These are phyloP conservation scores for Cutaneotrichosporon arboriforme DNA, from an alignment of 1,284 basidiomycete species.

Conservation along the genomic window DNA sequence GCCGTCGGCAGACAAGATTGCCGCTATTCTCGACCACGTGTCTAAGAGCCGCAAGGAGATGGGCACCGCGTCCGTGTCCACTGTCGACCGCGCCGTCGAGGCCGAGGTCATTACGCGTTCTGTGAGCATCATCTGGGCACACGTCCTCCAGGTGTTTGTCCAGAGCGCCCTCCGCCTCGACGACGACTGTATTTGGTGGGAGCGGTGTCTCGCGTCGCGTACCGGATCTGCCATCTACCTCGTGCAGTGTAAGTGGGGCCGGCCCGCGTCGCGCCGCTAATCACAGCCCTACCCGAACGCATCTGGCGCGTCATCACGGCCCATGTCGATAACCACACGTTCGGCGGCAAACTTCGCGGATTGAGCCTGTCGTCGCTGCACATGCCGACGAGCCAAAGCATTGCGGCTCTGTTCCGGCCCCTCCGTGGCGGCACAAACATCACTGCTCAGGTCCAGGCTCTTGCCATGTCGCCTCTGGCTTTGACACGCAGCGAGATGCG, in stretches of 20 bases:
- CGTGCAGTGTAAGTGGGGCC: slow-evolving; percentile 40
- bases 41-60: not conserved
- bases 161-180: slow-evolving; percentile 37
- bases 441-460: slow-evolving; percentile 20
- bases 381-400: not conserved
- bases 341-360: slow-evolving; percentile 14
- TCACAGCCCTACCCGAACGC: slow-evolving; percentile 40
- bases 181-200: slow-evolving; percentile 43
- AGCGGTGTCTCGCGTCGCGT: slow-evolving; percentile 25
- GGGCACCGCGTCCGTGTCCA: slow-evolving; percentile 1
- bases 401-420: slow-evolving; percentile 10
- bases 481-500: slow-evolving; percentile 45
- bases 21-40: slow-evolving; percentile 25
- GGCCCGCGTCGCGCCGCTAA: slow-evolving; percentile 3
- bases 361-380: slow-evolving; percentile 12
- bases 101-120: slow-evolving; percentile 41
- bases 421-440: slow-evolving; percentile 6
- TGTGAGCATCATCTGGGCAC: slow-evolving; percentile 45
- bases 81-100: slow-evolving; percentile 34
- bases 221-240: slow-evolving; percentile 36
- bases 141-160: slow-evolving; percentile 39
- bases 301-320: slow-evolving; percentile 28
- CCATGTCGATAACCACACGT: not conserved
- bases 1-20: slow-evolving; percentile 23
- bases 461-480: slow-evolving; percentile 35